phyloP scores from a whole-genome alignment of 2,329 filamentous ascomycete species.

The Fusarium pininemorale region DNA sequence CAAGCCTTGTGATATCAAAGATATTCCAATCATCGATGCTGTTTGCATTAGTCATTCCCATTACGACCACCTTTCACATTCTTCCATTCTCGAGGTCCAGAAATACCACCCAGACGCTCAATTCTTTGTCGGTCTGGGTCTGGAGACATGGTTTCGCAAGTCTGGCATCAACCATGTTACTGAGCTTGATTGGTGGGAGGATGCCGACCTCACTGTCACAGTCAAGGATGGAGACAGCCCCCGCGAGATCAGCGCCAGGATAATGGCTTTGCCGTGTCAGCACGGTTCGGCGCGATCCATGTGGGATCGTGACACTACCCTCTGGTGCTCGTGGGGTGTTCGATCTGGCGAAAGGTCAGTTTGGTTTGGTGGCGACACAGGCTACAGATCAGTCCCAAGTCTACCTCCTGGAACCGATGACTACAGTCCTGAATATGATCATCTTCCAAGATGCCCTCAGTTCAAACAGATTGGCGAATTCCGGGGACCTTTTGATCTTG shows the following conservation, averaged over 20 bases:
- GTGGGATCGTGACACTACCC: conserved; percentile 77
- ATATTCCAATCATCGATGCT: conserved; percentile 80
- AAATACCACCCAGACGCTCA: conserved; percentile 79
- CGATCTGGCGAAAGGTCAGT: conserved; percentile 78
- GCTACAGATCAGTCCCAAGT: conserved; percentile 81
- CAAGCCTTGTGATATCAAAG: conserved; percentile 77
- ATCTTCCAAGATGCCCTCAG: conserved; percentile 79
- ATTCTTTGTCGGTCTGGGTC: conserved; percentile 87
- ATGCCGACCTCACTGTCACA: conserved; percentile 73
- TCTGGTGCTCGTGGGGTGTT: conserved; percentile 91
- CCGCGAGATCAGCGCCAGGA: conserved; percentile 69
- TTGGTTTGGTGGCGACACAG: conserved; percentile 91
- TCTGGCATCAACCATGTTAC: conserved; percentile 80
- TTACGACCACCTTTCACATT: conserved; percentile 89
- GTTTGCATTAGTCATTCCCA: conserved; percentile 90
- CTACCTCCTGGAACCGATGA: conserved; percentile 72
- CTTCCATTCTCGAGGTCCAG: conserved; percentile 76
- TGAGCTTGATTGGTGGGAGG: conserved; percentile 96
- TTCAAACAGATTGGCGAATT: conserved; percentile 84
- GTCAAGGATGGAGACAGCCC: conserved; percentile 44
- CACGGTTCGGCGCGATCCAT: conserved; percentile 76
- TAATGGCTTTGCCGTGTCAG: conserved; percentile 84
- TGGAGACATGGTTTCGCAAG: conserved; percentile 82
- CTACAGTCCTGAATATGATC: conserved; percentile 72
- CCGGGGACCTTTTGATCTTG: conserved; percentile 88